phyloP scores from a whole-genome alignment of 2,329 filamentous ascomycete genomes.

The Alternaria ethzedia region DNA sequence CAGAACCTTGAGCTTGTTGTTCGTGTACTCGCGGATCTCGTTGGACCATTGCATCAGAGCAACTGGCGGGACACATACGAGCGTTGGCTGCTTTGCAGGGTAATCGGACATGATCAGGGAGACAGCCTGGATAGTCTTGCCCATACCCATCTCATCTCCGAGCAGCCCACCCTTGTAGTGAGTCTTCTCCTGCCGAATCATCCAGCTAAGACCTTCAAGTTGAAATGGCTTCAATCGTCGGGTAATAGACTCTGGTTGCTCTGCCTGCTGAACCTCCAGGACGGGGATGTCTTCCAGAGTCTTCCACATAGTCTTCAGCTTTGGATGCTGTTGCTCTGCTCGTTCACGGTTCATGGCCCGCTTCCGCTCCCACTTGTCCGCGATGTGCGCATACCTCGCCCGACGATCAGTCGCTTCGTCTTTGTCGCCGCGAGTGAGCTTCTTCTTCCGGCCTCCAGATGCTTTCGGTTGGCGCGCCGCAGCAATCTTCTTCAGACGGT shows the following conservation, averaged over 20 bases:
- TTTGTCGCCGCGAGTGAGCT: conserved; percentile 31
- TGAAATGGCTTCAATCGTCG: conserved; percentile 92
- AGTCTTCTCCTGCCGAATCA: conserved; percentile 85
- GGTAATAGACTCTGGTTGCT: conserved; percentile 78
- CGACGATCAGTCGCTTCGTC: conserved; percentile 24
- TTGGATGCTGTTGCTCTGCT: conserved; percentile 78
- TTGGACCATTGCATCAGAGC: conserved; percentile 91
- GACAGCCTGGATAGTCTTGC: conserved; percentile 97
- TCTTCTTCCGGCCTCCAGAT: conserved; percentile 31
- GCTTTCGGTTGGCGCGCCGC: conserved; percentile 15
- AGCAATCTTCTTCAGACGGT: conserved; percentile 22
- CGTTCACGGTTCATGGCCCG: conserved; percentile 65
- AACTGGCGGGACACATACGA: conserved; percentile 91
- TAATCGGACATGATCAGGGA: conserved; percentile 98
- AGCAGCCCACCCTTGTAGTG: conserved; percentile 88
- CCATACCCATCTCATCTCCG: conserved; percentile 98
- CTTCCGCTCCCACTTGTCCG: conserved; percentile 50
- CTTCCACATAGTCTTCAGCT: conserved; percentile 83
- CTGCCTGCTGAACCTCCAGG: conserved; percentile 68
- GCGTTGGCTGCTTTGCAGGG: conserved; percentile 78
- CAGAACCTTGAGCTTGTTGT: conserved; percentile 87
- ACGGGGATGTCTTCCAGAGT: conserved; percentile 72
- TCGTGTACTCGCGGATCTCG: conserved; percentile 70
- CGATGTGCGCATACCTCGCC: conserved; percentile 42
- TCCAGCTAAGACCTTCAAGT: conserved; percentile 91